Conservation (phyloP, 768 basidiomycete genomes). For the Tricholoma sp. region DNA sequence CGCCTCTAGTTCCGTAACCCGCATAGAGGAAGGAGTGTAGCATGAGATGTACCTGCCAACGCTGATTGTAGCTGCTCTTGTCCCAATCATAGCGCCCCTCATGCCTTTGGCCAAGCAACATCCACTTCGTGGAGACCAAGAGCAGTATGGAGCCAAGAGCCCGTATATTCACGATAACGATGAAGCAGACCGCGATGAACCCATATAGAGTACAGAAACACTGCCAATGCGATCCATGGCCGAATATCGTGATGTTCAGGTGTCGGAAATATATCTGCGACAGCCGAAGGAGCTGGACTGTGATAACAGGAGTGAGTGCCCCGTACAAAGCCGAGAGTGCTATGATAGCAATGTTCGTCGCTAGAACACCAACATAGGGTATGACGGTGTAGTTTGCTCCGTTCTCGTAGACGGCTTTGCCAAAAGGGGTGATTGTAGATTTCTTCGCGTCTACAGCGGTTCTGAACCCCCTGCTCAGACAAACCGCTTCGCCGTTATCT, state of each 20-base stretch:
- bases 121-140: conserved; percentile 40
- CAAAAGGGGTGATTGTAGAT: conserved; percentile 39
- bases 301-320: conserved; percentile 34
- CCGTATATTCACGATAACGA: conserved; percentile 32
- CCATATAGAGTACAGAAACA: conserved; percentile 35
- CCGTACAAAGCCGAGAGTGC: conserved; percentile 35
- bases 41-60: conserved; percentile 43
- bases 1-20: conserved; percentile 38
- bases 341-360: conserved; percentile 33
- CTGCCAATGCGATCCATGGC: conserved; percentile 31
- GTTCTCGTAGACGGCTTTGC: conserved; percentile 36
- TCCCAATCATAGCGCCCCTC: conserved; percentile 42
- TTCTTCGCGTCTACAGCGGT: conserved; percentile 10
- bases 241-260: conserved; percentile 26
- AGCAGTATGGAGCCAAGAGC: conserved; percentile 32
- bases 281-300: conserved; percentile 31
- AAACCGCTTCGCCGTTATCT: conserved; percentile 38
- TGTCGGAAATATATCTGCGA: conserved; percentile 20
- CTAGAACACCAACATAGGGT: conserved; percentile 32
- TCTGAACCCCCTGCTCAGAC: conserved; percentile 24
- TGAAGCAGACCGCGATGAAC: conserved; percentile 33
- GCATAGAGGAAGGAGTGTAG: conserved; percentile 33
- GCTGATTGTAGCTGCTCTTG: conserved; percentile 42
- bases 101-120: conserved; percentile 34
- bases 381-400: conserved; percentile 36